Evolutionary conservation across 441 rosid genomes (phyloP).

Genomic region (Mallotus japonicus): DNA sequence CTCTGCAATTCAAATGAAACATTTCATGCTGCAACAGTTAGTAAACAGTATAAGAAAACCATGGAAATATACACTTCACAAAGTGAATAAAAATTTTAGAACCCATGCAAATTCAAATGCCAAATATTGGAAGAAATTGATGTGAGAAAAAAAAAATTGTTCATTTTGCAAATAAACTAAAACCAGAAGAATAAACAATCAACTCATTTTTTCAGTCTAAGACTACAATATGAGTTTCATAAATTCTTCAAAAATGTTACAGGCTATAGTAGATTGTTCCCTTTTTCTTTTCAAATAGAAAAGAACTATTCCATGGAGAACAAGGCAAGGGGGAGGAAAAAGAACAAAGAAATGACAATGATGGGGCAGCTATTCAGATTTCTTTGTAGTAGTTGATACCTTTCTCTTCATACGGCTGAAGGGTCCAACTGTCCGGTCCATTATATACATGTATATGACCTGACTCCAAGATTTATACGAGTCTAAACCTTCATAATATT

Average conservation of each 20-base stretch:
- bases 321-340: background rate
- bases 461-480: conserved; percentile 78
- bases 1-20: too few relatives aligned
- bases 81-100: background rate
- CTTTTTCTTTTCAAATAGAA: background rate
- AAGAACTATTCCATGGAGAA: conserved; percentile 4
- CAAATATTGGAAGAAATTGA: too few relatives aligned
- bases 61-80: too few relatives aligned
- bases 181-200: conserved; percentile 16
- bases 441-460: conserved; percentile 74
- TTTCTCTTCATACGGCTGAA: conserved; percentile 86
- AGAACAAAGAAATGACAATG: background rate
- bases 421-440: conserved; percentile 65
- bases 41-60: background rate
- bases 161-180: background rate
- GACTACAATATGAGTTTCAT: conserved; percentile 9
- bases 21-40: background rate
- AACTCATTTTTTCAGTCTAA: conserved; percentile 1
- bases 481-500: conserved; percentile 62
- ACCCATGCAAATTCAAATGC: background rate
- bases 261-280: conserved; percentile 4
- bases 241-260: conserved; percentile 28
- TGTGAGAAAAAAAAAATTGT: background rate
- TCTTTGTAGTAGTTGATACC: conserved; percentile 34
- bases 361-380: conserved; percentile 45